Conservation (phyloP, 495 filamentous ascomycete species). For the Neurospora tetraspora region DNA sequence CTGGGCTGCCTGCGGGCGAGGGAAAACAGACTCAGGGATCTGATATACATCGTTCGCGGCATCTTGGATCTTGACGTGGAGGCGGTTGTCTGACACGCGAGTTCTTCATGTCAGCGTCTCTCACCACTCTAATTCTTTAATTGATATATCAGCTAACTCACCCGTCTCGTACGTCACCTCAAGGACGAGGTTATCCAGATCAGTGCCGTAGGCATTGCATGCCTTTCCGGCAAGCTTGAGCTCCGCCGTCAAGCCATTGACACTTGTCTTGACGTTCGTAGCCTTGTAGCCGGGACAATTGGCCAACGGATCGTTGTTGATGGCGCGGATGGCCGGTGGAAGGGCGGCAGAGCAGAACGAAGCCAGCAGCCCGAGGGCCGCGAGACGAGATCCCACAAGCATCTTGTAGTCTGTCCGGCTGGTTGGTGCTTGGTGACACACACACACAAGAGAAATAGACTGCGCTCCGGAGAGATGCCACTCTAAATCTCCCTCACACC, state of each 20-base stretch:
- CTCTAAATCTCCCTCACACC: not conserved
- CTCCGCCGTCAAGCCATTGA: constrained; percentile 49
- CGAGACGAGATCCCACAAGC: constrained; percentile 6
- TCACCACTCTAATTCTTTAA: not conserved
- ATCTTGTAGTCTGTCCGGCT: constrained; percentile 3
- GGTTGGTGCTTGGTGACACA: not conserved
- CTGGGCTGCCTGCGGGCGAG: constrained; percentile 40
- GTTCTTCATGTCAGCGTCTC: not conserved
- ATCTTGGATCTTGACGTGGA: constrained; percentile 80
- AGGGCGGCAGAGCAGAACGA: constrained; percentile 8
- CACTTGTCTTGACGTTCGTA: constrained; percentile 46
- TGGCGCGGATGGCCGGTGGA: not conserved
- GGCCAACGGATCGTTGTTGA: constrained; percentile 17
- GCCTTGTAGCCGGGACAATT: constrained; percentile 66
- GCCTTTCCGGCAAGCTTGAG: constrained; percentile 54
- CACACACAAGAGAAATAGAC: not conserved
- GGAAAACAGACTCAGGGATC: constrained; percentile 61
- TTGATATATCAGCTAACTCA: constrained; percentile 26
- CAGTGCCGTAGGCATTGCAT: constrained; percentile 64
- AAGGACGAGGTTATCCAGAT: constrained; percentile 54
- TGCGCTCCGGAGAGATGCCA: not conserved
- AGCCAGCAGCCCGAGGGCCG: constrained; percentile 11
- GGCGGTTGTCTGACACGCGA: constrained; percentile 47
- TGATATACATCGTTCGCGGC: constrained; percentile 66
- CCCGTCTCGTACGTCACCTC: constrained; percentile 68